A percentile compares a stretch with the other conserved stretches of the same genome.
phyloP scores from a whole-genome alignment of 805 yeast species.

The Candida loeiensis region DNA sequence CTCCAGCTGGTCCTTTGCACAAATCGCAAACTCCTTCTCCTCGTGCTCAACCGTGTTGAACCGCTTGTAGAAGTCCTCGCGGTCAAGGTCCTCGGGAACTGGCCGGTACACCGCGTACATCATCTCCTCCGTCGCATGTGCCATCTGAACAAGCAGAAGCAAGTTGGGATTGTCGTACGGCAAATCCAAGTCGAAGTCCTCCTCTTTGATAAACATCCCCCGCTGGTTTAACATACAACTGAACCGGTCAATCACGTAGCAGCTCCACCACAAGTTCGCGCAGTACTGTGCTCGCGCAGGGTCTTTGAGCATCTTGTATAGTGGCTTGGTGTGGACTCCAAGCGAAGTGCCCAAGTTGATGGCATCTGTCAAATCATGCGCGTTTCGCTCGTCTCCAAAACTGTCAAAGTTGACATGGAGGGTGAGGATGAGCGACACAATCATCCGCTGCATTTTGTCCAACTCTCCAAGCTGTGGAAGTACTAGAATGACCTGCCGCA shows the following conservation, averaged over 20 bases:
- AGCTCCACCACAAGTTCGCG: slow-evolving; percentile 32
- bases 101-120: slow-evolving; percentile 22
- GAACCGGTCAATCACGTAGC: slow-evolving; percentile 31
- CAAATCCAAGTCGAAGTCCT: slow-evolving; percentile 32
- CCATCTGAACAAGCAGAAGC: slow-evolving; percentile 26
- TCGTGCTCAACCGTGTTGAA: no score
- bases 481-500: slow-evolving; percentile 29
- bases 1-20: slow-evolving; percentile 17
- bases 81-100: slow-evolving; percentile 18
- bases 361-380: slow-evolving; percentile 30
- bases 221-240: slow-evolving; percentile 28
- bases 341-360: slow-evolving; percentile 24
- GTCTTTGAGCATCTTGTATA: slow-evolving; percentile 7
- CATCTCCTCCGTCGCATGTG: slow-evolving; percentile 24
- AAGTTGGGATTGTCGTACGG: slow-evolving; percentile 25
- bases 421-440: slow-evolving; percentile 22
- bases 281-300: slow-evolving; percentile 15
- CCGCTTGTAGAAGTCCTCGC: slow-evolving; percentile 27
- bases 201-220: slow-evolving; percentile 25
- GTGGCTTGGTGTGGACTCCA: slow-evolving; percentile 26
- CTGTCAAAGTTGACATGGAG: slow-evolving; percentile 25
- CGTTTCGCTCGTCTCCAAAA: slow-evolving; percentile 27
- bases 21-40: slow-evolving; percentile 24
- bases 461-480: slow-evolving; percentile 31
- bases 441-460: slow-evolving; percentile 23